These are phyloP conservation scores for Chlorencoelia australis DNA, from an alignment of 2,329 filamentous ascomycete species.

Conservation along the genomic window DNA sequence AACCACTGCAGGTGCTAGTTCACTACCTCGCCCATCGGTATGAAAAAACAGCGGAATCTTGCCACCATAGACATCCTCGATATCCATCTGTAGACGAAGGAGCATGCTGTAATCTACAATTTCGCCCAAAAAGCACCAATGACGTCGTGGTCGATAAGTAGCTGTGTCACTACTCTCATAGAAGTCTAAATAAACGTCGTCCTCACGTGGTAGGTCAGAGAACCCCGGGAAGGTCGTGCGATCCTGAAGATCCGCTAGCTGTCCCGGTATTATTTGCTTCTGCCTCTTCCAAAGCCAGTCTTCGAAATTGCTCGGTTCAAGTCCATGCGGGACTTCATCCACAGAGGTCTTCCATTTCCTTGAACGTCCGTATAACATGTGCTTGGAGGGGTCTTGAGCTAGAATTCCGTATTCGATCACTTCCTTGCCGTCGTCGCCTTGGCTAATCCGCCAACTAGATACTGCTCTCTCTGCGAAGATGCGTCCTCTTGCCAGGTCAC, in stretches of 20 bases:
- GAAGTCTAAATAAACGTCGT: constrained; percentile 9
- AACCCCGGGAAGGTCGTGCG: constrained; percentile 18
- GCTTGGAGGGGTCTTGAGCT: constrained; percentile 12
- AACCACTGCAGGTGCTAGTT: constrained; percentile 16
- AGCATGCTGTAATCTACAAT: constrained; percentile 13
- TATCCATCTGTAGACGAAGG: constrained; percentile 17
- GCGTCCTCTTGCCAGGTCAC: constrained; percentile 25
- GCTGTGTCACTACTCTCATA: constrained; percentile 9
- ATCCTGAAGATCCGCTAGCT: constrained; percentile 10
- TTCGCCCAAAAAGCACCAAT: constrained; percentile 19
- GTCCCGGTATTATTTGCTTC: constrained; percentile 6
- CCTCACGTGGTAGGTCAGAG: constrained; percentile 10
- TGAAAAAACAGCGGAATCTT: constrained; percentile 23
- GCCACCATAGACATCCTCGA: constrained; percentile 20
- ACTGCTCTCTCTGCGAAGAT: constrained; percentile 21
- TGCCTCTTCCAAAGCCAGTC: constrained; percentile 19
- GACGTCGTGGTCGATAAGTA: constrained; percentile 7
- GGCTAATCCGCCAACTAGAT: constrained; percentile 7
- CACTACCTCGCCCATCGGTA: constrained; percentile 20
- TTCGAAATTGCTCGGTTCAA: constrained; percentile 12
- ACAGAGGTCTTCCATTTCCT: constrained; percentile 13
- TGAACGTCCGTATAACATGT: constrained; percentile 8
- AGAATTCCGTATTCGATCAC: constrained; percentile 8
- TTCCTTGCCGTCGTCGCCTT: constrained; percentile 10
- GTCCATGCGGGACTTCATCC: constrained; percentile 10